Evolutionary conservation across 2,329 filamentous ascomycete species (phyloP), one percentile per base, ranked within the genome.

Genomic region (Talaromyces sp.): DNA sequence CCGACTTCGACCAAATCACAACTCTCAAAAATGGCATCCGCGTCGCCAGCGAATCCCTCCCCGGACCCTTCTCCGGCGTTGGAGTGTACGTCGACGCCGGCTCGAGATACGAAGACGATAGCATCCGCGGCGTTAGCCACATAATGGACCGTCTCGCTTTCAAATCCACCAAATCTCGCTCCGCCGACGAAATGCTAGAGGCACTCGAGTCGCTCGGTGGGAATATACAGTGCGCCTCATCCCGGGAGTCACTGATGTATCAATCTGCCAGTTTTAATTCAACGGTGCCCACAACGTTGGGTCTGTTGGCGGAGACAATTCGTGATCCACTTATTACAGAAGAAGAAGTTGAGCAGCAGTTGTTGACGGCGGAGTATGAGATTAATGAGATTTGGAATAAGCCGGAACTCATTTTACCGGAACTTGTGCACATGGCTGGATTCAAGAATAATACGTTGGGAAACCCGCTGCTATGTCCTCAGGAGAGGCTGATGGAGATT

Each of bases 331-430:
- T 85, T 63, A 90, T 98, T 70, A 96, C 92, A 9, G 90, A 96
- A 31, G 87, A 91, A 22, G 95, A 99, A 79, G 91, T 99, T 0
- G 80, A 85, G 22, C 88, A 93, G 76, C 95, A 99, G 80, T 83
- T 99, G 24, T 88, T 91, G 75, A 98, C 94, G 7, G 95, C 94
- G 9, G 88, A 93, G 61, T 99, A 98, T 75, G 95, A 99, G 80
- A 95, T 99, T 76, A 88, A 88, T 27, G 95, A 98, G 82, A 98
- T 99, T 64, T 99, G 95, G 95, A 90, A 90, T 71, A 98, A 96
- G 83, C 93, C 95, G 0, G 94, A 98, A 73, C 86, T 99, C 64
- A 98, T 99, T 71, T 82, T 99, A 67, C 95, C 95, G 0, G 95
- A 99, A 80, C 81, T 99, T 71, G 90, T 98, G 43, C 95, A 99